A percentile compares a stretch with the other conserved stretches of the same genome.
Conservation (phyloP, 2,329 filamentous ascomycete species). For the Aspergillus fructus region DNA sequence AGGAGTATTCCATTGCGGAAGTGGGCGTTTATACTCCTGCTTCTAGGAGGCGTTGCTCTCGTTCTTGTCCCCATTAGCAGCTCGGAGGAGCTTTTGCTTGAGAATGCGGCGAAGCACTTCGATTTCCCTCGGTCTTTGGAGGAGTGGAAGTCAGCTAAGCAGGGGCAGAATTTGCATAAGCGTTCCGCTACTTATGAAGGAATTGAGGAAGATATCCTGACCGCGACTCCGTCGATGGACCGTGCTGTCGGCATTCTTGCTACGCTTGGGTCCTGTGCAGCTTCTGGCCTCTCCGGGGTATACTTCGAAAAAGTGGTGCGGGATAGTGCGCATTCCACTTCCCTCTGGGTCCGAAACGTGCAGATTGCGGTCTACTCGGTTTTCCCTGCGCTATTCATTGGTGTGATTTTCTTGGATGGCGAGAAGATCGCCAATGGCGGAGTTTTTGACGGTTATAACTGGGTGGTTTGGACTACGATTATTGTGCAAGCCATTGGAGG, state of each 20-base stretch:
- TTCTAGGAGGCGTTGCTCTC: conserved; percentile 79
- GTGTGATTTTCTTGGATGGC: conserved; percentile 84
- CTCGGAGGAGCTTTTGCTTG: conserved; percentile 51
- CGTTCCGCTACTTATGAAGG: conserved; percentile 89
- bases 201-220: conserved; percentile 64
- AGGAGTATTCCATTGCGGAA: conserved; percentile 68
- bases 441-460: conserved; percentile 94
- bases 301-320: conserved; percentile 79
- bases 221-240: conserved; percentile 64
- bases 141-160: conserved; percentile 63
- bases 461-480: conserved; percentile 84
- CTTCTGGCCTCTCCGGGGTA: conserved; percentile 79
- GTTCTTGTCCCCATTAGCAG: conserved; percentile 73
- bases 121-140: conserved; percentile 79
- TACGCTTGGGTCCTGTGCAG: conserved; percentile 72
- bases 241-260: conserved; percentile 75
- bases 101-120: conserved; percentile 60
- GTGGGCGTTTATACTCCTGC: conserved; percentile 76
- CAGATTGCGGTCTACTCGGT: conserved; percentile 93
- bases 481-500: conserved; percentile 80
- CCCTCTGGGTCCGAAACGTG: conserved; percentile 91
- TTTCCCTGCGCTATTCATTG: conserved; percentile 82
- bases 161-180: conserved; percentile 54
- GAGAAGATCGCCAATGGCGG: conserved; percentile 77
- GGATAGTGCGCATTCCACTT: conserved; percentile 71